These are phyloP conservation scores for Candida xyloterini DNA, from an alignment of 805 yeast species.

Conservation along the genomic window DNA sequence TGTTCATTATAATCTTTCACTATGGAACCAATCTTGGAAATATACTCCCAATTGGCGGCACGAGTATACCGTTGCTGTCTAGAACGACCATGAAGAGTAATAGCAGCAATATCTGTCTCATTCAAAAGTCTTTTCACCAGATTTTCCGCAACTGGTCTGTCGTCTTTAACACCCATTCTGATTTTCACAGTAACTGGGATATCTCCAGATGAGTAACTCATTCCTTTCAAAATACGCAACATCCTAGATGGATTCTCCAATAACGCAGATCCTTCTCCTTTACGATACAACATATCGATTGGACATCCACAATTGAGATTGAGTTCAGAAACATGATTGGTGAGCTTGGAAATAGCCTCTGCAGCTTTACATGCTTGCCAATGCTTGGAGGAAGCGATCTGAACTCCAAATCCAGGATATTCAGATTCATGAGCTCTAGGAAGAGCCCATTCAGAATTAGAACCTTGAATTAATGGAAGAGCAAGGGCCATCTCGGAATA, in stretches of 20 bases:
- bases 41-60: slow-evolving; percentile 91
- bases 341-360: slow-evolving; percentile 64
- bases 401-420: slow-evolving; percentile 87
- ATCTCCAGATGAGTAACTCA: slow-evolving; percentile 87
- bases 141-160: slow-evolving; percentile 80
- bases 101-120: slow-evolving; percentile 83
- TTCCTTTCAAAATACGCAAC: slow-evolving; percentile 74
- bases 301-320: slow-evolving; percentile 98
- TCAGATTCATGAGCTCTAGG: slow-evolving; percentile 85
- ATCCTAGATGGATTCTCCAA: slow-evolving; percentile 85
- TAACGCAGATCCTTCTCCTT: slow-evolving; percentile 94
- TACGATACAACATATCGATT: slow-evolving; percentile 86
- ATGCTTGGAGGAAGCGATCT: slow-evolving; percentile 85
- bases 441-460: slow-evolving; percentile 95
- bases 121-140: slow-evolving; percentile 67
- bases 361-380: slow-evolving; percentile 94
- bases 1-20: slow-evolving; percentile 58
- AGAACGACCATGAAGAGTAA: slow-evolving; percentile 94
- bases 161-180: slow-evolving; percentile 86
- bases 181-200: slow-evolving; percentile 89
- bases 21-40: slow-evolving; percentile 65
- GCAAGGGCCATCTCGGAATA: slow-evolving; percentile 94
- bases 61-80: slow-evolving; percentile 92
- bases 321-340: slow-evolving; percentile 68
- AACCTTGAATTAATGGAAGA: slow-evolving; percentile 83